Percentiles rank a stretch among this genome's conserved stretches.
Evolutionary conservation across 192 early-diverging fungal genomes (phyloP).

Genomic region (Obelidium mucronatum): DNA sequence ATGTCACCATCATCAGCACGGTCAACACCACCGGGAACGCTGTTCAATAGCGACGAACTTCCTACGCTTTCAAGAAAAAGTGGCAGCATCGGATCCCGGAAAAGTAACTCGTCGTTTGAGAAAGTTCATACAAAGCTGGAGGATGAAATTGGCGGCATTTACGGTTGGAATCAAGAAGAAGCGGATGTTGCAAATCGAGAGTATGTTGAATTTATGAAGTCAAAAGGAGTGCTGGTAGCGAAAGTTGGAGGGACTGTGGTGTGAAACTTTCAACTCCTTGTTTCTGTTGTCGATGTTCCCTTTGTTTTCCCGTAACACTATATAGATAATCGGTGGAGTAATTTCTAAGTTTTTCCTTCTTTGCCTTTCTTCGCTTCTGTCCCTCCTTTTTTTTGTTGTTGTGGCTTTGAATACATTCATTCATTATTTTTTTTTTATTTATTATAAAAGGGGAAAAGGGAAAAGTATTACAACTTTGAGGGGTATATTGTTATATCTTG

Average conservation of each 20-base stretch:
- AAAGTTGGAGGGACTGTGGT: not conserved
- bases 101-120: not conserved
- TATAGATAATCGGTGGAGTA: not conserved
- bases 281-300: not conserved
- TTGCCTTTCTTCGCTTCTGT: not conserved
- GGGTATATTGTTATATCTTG: too few species aligned
- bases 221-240: not conserved
- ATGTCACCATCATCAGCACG: not conserved
- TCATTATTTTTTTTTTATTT: too few species aligned
- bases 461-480: too few species aligned
- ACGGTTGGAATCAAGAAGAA: slow-evolving; percentile 23
- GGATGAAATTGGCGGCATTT: slow-evolving; percentile 15
- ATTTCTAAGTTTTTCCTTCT: not conserved
- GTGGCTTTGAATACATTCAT: too few species aligned
- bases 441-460: too few species aligned
- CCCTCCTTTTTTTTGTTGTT: too few species aligned
- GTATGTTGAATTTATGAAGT: slow-evolving; percentile 32
- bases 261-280: too few species aligned
- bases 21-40: not conserved
- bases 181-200: slow-evolving; percentile 15
- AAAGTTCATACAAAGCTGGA: not conserved
- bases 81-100: not conserved
- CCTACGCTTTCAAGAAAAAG: not conserved
- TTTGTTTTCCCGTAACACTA: not conserved
- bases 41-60: not conserved